These are phyloP conservation scores for Coemansia sp. DNA, from an alignment of 192 early-diverging fungal genomes.

Conservation along the genomic window DNA sequence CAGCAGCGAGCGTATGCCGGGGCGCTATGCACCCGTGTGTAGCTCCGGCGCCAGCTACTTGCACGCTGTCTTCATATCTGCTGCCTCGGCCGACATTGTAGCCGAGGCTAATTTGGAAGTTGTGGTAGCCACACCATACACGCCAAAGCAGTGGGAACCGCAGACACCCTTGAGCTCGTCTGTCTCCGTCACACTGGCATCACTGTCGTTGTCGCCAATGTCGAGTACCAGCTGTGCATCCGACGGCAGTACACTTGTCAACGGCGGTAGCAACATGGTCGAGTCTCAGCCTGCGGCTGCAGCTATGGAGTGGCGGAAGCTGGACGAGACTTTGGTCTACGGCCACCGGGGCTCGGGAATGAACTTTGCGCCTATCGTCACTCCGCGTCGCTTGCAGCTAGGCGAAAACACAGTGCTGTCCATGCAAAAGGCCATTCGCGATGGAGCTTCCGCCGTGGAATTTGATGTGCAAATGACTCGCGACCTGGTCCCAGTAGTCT, in stretches of 20 bases:
- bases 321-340: constrained; percentile 58
- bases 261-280: neutral
- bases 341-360: constrained; percentile 89
- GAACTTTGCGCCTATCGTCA: constrained; percentile 57
- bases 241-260: neutral
- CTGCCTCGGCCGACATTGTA: constrained; percentile 23
- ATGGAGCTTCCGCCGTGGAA: constrained; percentile 87
- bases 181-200: neutral
- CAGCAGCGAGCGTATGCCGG: constrained; percentile 31
- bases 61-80: constrained; percentile 26
- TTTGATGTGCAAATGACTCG: constrained; percentile 95
- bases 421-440: constrained; percentile 75
- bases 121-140: constrained; percentile 38
- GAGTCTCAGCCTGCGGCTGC: neutral
- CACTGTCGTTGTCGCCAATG: neutral
- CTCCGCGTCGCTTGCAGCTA: constrained; percentile 66
- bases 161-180: neutral
- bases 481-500: constrained; percentile 81
- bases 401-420: constrained; percentile 92
- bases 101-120: constrained; percentile 41
- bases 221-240: neutral
- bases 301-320: constrained; percentile 20
- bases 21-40: constrained; percentile 27
- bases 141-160: constrained; percentile 1
- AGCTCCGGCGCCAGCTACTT: constrained; percentile 34